Evolutionary conservation across 495 filamentous ascomycete species (phyloP).

Genomic region (Daldinia loculata): DNA sequence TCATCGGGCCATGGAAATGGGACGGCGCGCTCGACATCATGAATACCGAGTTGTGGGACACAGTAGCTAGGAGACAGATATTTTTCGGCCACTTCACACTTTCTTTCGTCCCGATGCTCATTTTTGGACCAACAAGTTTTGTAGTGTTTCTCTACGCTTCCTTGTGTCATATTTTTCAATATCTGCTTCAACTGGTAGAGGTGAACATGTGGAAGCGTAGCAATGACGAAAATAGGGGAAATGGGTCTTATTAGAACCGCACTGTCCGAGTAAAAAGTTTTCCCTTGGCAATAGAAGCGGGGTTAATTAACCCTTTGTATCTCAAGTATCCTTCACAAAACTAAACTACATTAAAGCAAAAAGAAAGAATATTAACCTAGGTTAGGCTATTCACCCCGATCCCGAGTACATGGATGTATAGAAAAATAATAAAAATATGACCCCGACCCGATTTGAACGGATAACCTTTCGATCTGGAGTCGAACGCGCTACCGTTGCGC

Average conservation of each 20-base stretch:
- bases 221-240: background rate
- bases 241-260: background rate
- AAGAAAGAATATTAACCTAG: background rate
- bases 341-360: background rate
- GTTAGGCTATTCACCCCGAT: background rate
- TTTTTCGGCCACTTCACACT: constrained; percentile 46
- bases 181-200: background rate
- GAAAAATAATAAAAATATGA: constrained; percentile 1
- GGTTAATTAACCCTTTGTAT: background rate
- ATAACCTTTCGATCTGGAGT: constrained; percentile 39
- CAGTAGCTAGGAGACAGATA: constrained; percentile 43
- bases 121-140: constrained; percentile 46
- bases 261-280: background rate
- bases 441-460: constrained; percentile 36
- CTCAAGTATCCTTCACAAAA: background rate
- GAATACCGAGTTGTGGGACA: constrained; percentile 50
- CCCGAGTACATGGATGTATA: background rate
- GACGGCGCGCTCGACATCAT: constrained; percentile 49
- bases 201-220: background rate
- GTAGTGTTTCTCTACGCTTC: constrained; percentile 30
- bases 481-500: constrained; percentile 38
- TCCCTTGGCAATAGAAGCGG: background rate
- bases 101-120: constrained; percentile 44
- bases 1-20: constrained; percentile 53
- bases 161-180: constrained; percentile 8